Base-by-base conservation (phyloP, 2,329 filamentous ascomycete genomes). In the Simplicillium sp. region DNA sequence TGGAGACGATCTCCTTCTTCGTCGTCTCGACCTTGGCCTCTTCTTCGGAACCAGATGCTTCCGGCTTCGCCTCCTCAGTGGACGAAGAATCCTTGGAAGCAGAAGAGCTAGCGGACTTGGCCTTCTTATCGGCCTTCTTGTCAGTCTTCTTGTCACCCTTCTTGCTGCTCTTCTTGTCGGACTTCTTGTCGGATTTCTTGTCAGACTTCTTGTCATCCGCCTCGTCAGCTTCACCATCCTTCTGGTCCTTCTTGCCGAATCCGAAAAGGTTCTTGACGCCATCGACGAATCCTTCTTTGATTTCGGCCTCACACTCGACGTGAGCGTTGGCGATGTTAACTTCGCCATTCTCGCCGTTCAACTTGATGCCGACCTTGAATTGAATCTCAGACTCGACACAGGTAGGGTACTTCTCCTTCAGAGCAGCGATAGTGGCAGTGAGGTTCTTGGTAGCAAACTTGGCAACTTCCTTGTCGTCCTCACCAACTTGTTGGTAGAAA, bases 241-340 rank as follows among this genome's bases (percentile, higher is more conserved):
- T 84, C 42, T 90, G 85, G 28, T 84, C 84, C 65, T 94, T 94
- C 54, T 85, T 85, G 18, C 90, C 92, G 57, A 97, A 89, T 6
- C 92, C 92, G 56, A 98, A 94, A 47, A 96, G 77, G 48, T 89
- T 94, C 72, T 98, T 98, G 49, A 97, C 87, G 34, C 87, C 89
- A 55, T 95, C 90, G 37, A 96, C 85, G 37, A 97, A 76, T 39
- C 83, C 81, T 48, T 85, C 86, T 59, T 88, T 87, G 4, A 72
- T 73, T 39, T 94, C 85, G 18, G 83, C 77, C 58, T 94, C 86
- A 55, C 92, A 98, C 59, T 89, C 89, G 6, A 92, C 81, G 42
- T 74, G 74, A n/a, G 84, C 84, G 51, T 78, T 78, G 42, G 75
- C 61, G 39, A 97, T 74, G 46, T 89, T 83, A 3, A 94, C 87